A percentile compares a stretch with the other conserved stretches of the same genome.
These are phyloP conservation scores for Cyanidioschyzon merolae DNA, from an alignment of 23 red algal species.

Conservation along the genomic window DNA sequence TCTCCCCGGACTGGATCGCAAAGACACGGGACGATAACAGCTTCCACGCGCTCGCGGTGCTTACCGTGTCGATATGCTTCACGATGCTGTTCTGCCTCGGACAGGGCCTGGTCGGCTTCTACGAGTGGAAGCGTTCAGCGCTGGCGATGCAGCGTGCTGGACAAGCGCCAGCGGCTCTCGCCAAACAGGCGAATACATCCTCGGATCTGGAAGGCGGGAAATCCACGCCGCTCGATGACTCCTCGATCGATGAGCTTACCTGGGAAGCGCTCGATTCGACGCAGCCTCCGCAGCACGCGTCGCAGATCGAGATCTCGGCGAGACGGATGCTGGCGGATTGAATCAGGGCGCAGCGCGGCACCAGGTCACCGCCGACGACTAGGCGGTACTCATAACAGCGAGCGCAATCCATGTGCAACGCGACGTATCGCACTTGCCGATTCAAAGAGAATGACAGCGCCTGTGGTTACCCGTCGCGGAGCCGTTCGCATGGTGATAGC, in stretches of 20 bases:
- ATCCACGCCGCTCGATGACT: not conserved
- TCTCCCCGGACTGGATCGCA: slow-evolving; percentile 28
- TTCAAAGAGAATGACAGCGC: too few relatives aligned
- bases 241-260: not conserved
- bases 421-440: not conserved
- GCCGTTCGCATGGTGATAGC: too few relatives aligned
- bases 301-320: not conserved
- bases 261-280: not conserved
- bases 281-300: not conserved
- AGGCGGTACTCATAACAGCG: not conserved
- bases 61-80: not conserved
- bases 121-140: not conserved
- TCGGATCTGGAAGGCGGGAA: not conserved
- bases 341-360: not conserved
- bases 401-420: not conserved
- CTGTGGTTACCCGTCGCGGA: too few relatives aligned
- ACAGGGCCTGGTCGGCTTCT: not conserved
- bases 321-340: not conserved
- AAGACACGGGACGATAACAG: not conserved
- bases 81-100: not conserved
- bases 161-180: not conserved
- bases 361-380: too few relatives aligned
- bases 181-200: not conserved
- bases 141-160: not conserved
- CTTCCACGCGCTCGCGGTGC: not conserved